A percentile compares a stretch with the other conserved stretches of the same genome.
These are phyloP conservation scores for Amanita fuliginea DNA, from an alignment of 768 basidiomycete genomes.

Conservation along the genomic window DNA sequence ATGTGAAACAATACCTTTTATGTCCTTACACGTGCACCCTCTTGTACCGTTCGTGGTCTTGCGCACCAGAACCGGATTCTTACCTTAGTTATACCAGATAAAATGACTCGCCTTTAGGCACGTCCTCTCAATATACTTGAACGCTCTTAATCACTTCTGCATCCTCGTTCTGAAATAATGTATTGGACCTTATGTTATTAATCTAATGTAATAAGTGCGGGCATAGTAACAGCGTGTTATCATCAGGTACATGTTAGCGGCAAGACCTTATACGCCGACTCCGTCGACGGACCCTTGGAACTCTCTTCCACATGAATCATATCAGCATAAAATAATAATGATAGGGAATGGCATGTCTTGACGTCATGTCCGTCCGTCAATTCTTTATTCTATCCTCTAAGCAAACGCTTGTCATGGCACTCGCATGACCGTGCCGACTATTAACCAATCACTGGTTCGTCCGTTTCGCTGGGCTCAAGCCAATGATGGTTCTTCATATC, in stretches of 20 bases:
- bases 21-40: not conserved
- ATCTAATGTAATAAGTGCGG: not conserved
- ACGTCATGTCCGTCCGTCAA: constrained; percentile 7
- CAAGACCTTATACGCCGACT: not conserved
- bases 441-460: constrained; percentile 35
- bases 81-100: not conserved
- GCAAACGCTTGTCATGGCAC: not conserved
- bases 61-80: too few relatives aligned
- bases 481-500: constrained; percentile 71
- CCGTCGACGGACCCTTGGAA: not conserved
- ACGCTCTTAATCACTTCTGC: too few relatives aligned
- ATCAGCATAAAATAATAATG: constrained; percentile 4
- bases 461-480: constrained; percentile 36
- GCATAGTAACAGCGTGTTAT: not conserved
- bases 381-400: not conserved
- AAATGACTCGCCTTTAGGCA: not conserved
- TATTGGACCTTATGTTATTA: not conserved
- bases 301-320: not conserved
- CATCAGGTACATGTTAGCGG: not conserved
- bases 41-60: not conserved
- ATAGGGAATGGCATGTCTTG: constrained; percentile 1
- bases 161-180: not conserved
- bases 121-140: too few relatives aligned
- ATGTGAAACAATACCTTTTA: not conserved
- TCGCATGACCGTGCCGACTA: constrained; percentile 10